Evolutionary conservation across 192 early-diverging fungal species (phyloP), one percentile per base, ranked within the genome.

Genomic region (Backusella parvicylindrica): DNA sequence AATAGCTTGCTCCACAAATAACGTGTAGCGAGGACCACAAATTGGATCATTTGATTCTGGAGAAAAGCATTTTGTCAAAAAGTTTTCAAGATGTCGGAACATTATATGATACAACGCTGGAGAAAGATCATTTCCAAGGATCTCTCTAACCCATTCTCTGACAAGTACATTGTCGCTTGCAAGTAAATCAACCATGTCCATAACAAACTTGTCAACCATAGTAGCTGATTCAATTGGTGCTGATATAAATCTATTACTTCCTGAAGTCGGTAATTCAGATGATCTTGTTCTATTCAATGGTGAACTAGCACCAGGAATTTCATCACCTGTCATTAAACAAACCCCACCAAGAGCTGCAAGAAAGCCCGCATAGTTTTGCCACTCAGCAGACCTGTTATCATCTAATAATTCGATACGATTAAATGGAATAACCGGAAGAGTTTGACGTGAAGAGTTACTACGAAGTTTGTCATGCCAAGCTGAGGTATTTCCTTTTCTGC

Each of bases 291-390:
- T 37, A 56, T 69, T 30, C 0, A 43, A 35, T n/a, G 13, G 5
- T 1, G 21, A 15, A 23, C 9, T 37, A 6, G 30, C 28, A 16
- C 32, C 21, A 7, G 63, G 1, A 49, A 31, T 18, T 18, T 21
- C 33, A 9, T 50, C 56, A 12, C 67, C 32, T 6, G 47, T 50
- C 33, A 63, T 74, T 9, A 90, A 74, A 47, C 91, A 93, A 30
- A 87, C 86, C 2, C 92, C 93, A 36, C 92, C 94, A 5, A 94
- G 75, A 11, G 94, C 89, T 35, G 90, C 91, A 31, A 95, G 82
- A 78, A 95, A 96, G 3, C 93, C 92, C 3, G 92, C 92, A 77
- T 93, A 94, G 76, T 95, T 93, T 68, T 88, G 85, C 92, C 95
- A 94, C 43, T 94, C 92, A 7, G 85, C 82, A n/a, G 77, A 77